Evolutionary conservation across 1,139 yeast species (phyloP).

Genomic region (Torulaspora globosa): DNA sequence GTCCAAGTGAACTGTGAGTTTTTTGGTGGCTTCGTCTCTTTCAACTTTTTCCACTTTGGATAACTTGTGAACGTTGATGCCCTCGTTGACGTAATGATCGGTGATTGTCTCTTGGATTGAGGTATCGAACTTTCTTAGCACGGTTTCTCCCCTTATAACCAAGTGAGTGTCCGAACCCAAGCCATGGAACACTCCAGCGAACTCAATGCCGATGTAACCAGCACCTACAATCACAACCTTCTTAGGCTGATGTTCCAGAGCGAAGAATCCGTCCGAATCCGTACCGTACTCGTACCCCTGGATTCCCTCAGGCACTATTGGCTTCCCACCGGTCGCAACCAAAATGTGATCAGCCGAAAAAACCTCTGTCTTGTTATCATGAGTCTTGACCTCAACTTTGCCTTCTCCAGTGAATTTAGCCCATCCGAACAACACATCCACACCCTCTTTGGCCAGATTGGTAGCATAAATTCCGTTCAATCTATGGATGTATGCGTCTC

Average conservation of each 20-base stretch:
- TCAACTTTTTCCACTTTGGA: constrained; percentile 58
- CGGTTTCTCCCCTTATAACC: constrained; percentile 85
- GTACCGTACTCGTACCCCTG: constrained; percentile 83
- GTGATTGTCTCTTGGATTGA: constrained; percentile 76
- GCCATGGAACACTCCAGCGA: constrained; percentile 88
- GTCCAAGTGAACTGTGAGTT: constrained; percentile 57
- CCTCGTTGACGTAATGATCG: constrained; percentile 71
- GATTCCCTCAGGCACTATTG: constrained; percentile 60
- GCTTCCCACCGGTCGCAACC: constrained; percentile 91
- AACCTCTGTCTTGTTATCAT: constrained; percentile 51
- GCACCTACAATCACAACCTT: constrained; percentile 95
- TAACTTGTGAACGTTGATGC: constrained; percentile 72
- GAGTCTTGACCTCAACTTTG: constrained; percentile 69
- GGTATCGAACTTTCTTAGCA: constrained; percentile 81
- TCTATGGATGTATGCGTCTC: constrained; percentile 85
- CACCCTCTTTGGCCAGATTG: constrained; percentile 83
- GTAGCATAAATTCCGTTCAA: constrained; percentile 90
- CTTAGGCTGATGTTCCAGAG: constrained; percentile 75
- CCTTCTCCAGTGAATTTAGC: constrained; percentile 71
- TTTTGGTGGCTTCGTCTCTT: constrained; percentile 51
- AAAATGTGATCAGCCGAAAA: constrained; percentile 79
- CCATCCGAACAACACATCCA: constrained; percentile 81
- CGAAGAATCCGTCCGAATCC: constrained; percentile 89
- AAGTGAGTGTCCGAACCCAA: constrained; percentile 85
- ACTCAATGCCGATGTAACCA: constrained; percentile 94